Evolutionary conservation across 768 basidiomycete genomes (phyloP).

Genomic region (Tephrocybe sp.): DNA sequence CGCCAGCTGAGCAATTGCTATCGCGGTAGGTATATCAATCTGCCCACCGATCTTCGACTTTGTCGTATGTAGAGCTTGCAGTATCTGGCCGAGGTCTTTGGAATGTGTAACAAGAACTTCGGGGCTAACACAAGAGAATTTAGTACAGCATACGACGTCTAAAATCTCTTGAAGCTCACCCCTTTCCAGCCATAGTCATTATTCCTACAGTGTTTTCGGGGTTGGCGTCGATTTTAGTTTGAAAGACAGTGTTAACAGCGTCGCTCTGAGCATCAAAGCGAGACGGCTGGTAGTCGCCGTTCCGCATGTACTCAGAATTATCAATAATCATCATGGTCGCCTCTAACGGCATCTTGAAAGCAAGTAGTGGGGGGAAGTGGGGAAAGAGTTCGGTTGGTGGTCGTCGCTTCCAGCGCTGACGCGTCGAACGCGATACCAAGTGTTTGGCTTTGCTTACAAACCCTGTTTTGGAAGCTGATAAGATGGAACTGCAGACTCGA

Average conservation of each 20-base stretch:
- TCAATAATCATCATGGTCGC: slow-evolving; percentile 97
- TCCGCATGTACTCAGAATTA: slow-evolving; percentile 97
- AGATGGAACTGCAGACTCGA: slow-evolving; percentile 1
- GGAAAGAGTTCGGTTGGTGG: slow-evolving; percentile 6
- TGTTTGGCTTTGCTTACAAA: slow-evolving; percentile 15
- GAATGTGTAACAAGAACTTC: slow-evolving; percentile 96
- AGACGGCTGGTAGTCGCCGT: slow-evolving; percentile 86
- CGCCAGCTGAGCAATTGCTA: slow-evolving; percentile 93
- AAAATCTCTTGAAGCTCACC: slow-evolving; percentile 51
- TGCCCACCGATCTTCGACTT: slow-evolving; percentile 75
- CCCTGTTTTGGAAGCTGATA: slow-evolving; percentile 11
- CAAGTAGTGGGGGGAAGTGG: slow-evolving; percentile 10
- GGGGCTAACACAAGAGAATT: slow-evolving; percentile 51
- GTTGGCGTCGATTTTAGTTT: slow-evolving; percentile 92
- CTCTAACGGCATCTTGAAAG: slow-evolving; percentile 84
- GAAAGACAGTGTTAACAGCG: slow-evolving; percentile 87
- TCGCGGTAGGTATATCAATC: slow-evolving; percentile 86
- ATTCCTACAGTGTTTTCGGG: slow-evolving; percentile 97
- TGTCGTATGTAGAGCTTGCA: slow-evolving; percentile 73
- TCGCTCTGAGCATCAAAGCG: slow-evolving; percentile 91
- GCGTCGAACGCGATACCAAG: slow-evolving; percentile 29
- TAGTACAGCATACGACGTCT: not conserved
- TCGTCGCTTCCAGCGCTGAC: slow-evolving; percentile 23
- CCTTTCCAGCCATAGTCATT: slow-evolving; percentile 98
- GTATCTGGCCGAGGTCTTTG: slow-evolving; percentile 90